Evolutionary conservation across 2,329 filamentous ascomycete genomes (phyloP).

Genomic region (Teratosphaeriaceae sp.): DNA sequence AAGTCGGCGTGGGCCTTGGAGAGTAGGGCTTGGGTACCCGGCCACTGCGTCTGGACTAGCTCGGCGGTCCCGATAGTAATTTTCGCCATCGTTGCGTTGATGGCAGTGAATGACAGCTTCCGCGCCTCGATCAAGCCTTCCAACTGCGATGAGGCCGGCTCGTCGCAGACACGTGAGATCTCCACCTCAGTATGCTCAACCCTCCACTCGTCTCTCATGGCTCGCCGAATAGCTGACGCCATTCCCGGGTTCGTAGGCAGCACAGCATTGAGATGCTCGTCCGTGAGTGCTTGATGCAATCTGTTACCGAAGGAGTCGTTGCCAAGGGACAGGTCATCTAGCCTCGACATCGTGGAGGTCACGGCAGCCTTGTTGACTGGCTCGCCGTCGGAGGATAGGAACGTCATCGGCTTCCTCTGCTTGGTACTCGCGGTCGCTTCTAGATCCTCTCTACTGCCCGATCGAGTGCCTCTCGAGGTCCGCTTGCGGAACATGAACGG

Average conservation of each 20-base stretch:
- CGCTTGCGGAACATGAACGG: slow-evolving; percentile 25
- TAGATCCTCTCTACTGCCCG: not conserved
- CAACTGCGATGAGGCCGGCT: slow-evolving; percentile 13
- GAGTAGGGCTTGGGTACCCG: slow-evolving; percentile 24
- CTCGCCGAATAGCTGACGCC: slow-evolving; percentile 15
- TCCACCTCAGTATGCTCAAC: slow-evolving; percentile 16
- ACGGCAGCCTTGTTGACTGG: not conserved
- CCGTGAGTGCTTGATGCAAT: slow-evolving; percentile 15
- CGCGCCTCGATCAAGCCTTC: not conserved
- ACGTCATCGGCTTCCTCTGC: not conserved
- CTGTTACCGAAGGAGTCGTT: slow-evolving; percentile 12
- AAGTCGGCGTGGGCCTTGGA: slow-evolving; percentile 24
- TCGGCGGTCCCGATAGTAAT: not conserved
- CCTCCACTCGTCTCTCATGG: slow-evolving; percentile 19
- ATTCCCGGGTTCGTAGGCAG: slow-evolving; percentile 7
- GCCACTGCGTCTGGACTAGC: slow-evolving; percentile 13
- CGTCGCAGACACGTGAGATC: slow-evolving; percentile 9
- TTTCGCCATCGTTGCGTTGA: not conserved
- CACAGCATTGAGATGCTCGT: slow-evolving; percentile 14
- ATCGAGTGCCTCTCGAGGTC: slow-evolving; percentile 2
- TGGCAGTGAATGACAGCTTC: slow-evolving; percentile 1
- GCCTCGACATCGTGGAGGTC: too few species aligned
- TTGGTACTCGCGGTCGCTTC: not conserved
- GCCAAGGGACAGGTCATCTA: slow-evolving; percentile 18
- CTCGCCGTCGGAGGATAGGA: not conserved